Evolutionary conservation across 1,139 yeast species (phyloP).

Genomic region (Wickerhamomyces sp.): DNA sequence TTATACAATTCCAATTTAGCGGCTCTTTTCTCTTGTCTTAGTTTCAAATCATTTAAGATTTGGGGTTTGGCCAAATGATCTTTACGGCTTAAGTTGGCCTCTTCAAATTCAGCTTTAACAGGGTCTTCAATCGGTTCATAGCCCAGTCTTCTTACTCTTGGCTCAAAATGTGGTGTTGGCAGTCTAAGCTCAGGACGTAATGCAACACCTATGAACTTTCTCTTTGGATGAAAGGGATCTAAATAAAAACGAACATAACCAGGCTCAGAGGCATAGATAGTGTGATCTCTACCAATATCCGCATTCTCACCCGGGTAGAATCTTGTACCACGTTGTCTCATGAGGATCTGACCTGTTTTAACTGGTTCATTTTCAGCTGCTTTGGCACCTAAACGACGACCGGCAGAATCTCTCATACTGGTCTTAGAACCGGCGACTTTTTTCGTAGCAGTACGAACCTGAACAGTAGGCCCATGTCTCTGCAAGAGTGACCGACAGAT

Average conservation of each 20-base stretch:
- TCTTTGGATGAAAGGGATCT: constrained; percentile 96
- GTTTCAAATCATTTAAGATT: constrained; percentile 34
- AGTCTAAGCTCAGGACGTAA: constrained; percentile 56
- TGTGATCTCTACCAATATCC: constrained; percentile 90
- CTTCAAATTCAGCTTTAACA: constrained; percentile 52
- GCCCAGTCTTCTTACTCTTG: constrained; percentile 84
- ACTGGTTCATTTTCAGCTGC: constrained; percentile 62
- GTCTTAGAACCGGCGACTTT: constrained; percentile 93
- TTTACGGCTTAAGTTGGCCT: constrained; percentile 37
- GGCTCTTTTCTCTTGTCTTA: constrained; percentile 38
- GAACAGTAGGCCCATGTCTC: constrained; percentile 24
- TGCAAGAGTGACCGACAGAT: constrained; percentile 10
- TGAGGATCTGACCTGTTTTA: constrained; percentile 80
- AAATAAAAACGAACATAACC: constrained; percentile 88
- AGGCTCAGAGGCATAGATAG: constrained; percentile 86
- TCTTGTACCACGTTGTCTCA: constrained; percentile 96
- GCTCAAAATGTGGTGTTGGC: constrained; percentile 88
- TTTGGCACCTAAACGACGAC: constrained; percentile 91
- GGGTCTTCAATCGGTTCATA: constrained; percentile 49
- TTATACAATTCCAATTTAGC: constrained; percentile 25
- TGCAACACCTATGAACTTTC: constrained; percentile 89
- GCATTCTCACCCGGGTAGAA: constrained; percentile 94
- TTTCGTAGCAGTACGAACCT: constrained; percentile 88
- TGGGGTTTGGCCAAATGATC: constrained; percentile 55
- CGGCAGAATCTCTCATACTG: constrained; percentile 91